Conservation (phyloP, 2,329 filamentous ascomycete species). For the Aspergillus piperis region DNA sequence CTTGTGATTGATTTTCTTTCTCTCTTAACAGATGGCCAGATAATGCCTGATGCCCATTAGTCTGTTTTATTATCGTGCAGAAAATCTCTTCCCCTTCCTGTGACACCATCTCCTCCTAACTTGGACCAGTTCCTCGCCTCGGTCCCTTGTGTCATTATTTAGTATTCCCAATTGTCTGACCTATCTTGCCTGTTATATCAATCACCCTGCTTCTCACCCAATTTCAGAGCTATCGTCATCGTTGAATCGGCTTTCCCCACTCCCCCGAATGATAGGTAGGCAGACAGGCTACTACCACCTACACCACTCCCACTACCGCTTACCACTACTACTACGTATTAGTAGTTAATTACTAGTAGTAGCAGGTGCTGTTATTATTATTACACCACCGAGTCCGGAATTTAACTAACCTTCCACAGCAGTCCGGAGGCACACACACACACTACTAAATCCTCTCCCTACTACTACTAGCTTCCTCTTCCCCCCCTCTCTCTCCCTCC, state of each 20-base stretch:
- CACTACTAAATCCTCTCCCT: not conserved
- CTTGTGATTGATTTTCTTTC: not conserved
- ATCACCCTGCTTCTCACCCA: not conserved
- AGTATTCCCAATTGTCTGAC: not conserved
- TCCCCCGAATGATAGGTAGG: constrained; percentile 8
- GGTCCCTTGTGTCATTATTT: not conserved
- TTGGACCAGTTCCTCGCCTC: not conserved
- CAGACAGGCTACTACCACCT: no score
- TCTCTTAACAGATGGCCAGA: not conserved
- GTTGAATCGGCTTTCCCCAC: constrained; percentile 8
- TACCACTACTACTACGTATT: not conserved
- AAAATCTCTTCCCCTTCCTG: constrained; percentile 9
- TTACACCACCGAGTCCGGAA: not conserved
- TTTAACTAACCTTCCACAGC: not conserved
- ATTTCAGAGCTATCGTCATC: constrained; percentile 10
- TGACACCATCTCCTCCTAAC: constrained; percentile 3
- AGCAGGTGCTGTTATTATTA: not conserved
- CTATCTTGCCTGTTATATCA: not conserved
- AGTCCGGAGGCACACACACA: not conserved
- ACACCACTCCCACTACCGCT: constrained; percentile 5
- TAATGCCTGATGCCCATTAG: not conserved
- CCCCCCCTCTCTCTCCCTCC: not conserved
- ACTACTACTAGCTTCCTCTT: constrained; percentile 11
- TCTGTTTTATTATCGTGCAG: not conserved
- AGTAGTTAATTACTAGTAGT: not conserved